phyloP scores from a whole-genome alignment of 2,329 filamentous ascomycete genomes.

The Chaetomium sp. region DNA sequence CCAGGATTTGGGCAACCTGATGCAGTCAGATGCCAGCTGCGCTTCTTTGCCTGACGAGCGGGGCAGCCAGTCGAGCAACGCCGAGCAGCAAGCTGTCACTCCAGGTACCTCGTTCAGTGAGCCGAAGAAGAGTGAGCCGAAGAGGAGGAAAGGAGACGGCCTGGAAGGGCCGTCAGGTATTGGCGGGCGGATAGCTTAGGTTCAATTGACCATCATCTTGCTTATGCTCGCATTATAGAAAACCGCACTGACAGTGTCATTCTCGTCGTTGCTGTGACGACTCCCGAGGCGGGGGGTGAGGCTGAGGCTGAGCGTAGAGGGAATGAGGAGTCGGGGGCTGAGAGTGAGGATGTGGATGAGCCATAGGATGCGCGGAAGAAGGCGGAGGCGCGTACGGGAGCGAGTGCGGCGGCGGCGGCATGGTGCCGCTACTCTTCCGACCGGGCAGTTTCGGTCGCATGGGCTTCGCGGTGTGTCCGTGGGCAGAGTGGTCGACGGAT shows the following conservation, averaged over 20 bases:
- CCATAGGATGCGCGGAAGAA: background rate
- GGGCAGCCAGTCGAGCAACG: background rate
- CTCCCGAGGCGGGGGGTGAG: too few relatives aligned
- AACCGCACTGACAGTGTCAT: too few relatives aligned
- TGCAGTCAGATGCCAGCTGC: background rate
- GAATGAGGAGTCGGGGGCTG: background rate
- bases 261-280: too few relatives aligned
- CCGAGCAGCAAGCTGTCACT: background rate
- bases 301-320: too few relatives aligned
- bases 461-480: slow-evolving; percentile 47
- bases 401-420: too few relatives aligned
- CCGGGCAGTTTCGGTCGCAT: slow-evolving; percentile 62
- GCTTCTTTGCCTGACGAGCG: background rate
- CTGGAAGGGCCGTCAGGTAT: too few relatives aligned
- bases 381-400: background rate
- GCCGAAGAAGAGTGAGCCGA: background rate
- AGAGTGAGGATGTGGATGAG: background rate
- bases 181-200: too few relatives aligned
- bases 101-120: background rate
- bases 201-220: too few relatives aligned
- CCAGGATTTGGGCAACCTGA: background rate
- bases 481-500: slow-evolving; percentile 32
- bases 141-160: too few relatives aligned
- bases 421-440: slow-evolving; percentile 73
- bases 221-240: too few relatives aligned